Percentiles rank a stretch among this genome's conserved stretches.
phyloP scores from a whole-genome alignment of 2,329 filamentous ascomycete genomes.

The Hortaea werneckii region DNA sequence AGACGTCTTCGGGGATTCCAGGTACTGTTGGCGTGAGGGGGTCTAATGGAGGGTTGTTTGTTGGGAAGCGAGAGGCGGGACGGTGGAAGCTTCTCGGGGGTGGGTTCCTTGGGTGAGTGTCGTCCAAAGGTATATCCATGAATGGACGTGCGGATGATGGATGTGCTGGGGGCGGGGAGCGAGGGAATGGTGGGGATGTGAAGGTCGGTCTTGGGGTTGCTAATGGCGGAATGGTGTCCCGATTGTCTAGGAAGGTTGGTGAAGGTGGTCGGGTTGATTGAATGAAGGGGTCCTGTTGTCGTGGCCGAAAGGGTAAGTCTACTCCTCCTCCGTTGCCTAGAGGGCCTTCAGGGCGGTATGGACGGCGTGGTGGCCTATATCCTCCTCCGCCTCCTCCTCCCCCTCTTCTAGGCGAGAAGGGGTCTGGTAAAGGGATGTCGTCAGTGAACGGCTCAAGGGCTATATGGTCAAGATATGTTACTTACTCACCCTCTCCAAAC shows the following conservation, averaged over 20 bases:
- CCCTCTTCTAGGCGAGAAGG: background rate
- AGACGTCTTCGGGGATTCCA: no score
- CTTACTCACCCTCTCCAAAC: constrained; percentile 5
- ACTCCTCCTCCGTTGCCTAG: background rate
- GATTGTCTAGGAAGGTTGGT: background rate
- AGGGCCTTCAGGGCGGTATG: background rate
- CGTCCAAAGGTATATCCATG: background rate
- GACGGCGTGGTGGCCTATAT: background rate
- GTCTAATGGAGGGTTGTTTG: no score
- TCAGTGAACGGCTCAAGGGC: no score
- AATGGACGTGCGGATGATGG: background rate
- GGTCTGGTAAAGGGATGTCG: background rate
- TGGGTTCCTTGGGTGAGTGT: no score
- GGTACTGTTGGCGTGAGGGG: no score
- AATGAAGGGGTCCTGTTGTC: background rate
- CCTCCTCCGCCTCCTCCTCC: background rate
- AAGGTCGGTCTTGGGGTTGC: no score
- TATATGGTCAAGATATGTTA: background rate
- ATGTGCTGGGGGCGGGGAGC: background rate
- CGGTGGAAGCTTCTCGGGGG: no score
- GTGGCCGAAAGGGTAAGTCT: background rate
- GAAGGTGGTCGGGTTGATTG: background rate
- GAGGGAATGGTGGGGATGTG: no score
- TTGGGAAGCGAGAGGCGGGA: no score
- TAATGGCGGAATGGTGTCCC: background rate